Evolutionary conservation across 768 basidiomycete species (phyloP), one percentile per base, ranked within the genome.

Genomic region (Boletus rufocinnamomeus): DNA sequence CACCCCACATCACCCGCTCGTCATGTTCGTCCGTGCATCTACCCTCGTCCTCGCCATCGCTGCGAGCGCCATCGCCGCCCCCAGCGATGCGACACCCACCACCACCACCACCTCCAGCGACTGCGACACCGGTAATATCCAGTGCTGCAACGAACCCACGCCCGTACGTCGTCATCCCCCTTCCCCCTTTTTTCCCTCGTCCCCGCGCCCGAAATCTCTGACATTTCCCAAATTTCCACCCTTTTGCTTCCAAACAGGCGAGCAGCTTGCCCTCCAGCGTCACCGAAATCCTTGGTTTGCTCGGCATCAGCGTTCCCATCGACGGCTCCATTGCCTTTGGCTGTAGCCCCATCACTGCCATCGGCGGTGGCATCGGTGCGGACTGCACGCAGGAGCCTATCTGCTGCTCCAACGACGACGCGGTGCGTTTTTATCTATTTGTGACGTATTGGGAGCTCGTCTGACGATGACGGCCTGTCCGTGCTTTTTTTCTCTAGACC

Each of bases 21-120:
- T 11, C 49, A 69, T 70, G 68, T 58, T 68, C 38, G 2, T 60
- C 27, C 54, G 56, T 32, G 37, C 23, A 9, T 62, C 49, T 5
- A 44, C 49, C 48, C 7, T 68, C 48, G 37, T 64, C 45, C 50
- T 69, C 5, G 58, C 60, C 21, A 28, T 60, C 38, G 57, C 38
- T 44, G 60, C 68, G 6, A 17, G 46, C 43, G 52, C 6, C 51
- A 35, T 64, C 13, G 59, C 64, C 28, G 47, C 14, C 19, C 54
- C 52, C 30, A 5, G 30, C 21, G 9, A 1, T 10, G 1, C 40
- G 11, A 10, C 4, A 14, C 5, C 25, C n/a, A 2, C 40, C 27
- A 14, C 27, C 21, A 14, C 27, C 21, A 9, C 13, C 25, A 8
- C n/a, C 16, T 8, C 41, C 6, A 64, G 52, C 41, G 43, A 67